Evolutionary conservation across 179 eudicot species (phyloP).

Genomic region (Amaranthus tricolor): DNA sequence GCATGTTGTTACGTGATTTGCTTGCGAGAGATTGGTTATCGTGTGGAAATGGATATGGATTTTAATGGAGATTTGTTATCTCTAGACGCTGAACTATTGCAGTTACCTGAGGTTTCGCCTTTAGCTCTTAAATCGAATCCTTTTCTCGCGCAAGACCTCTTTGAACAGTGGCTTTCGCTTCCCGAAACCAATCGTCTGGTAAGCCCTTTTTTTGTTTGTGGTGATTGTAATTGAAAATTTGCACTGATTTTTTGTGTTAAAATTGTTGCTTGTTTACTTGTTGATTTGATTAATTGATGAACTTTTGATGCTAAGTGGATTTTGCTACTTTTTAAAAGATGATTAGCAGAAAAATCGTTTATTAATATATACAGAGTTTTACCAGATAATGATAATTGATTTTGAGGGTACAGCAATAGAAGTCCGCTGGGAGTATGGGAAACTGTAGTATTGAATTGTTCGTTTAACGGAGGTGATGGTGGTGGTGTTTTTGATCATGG

Average conservation of each 20-base stretch:
- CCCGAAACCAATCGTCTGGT: conserved; percentile 66
- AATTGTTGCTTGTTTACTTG: conserved; percentile 1
- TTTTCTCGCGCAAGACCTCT: conserved; percentile 65
- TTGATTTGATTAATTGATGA: background rate
- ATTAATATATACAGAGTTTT: background rate
- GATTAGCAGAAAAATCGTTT: background rate
- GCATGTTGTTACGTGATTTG: conserved; percentile 27
- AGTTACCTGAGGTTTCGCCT: conserved; percentile 77
- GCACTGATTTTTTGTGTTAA: background rate
- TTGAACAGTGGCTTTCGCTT: conserved; percentile 88
- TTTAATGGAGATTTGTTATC: conserved; percentile 62
- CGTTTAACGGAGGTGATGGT: background rate
- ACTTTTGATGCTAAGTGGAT: background rate
- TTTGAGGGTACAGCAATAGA: background rate
- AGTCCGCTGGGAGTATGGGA: background rate
- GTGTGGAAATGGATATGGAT: conserved; percentile 62
- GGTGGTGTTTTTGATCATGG: background rate
- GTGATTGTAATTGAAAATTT: background rate
- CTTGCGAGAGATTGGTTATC: conserved; percentile 15
- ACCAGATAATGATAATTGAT: background rate
- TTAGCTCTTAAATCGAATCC: conserved; percentile 70
- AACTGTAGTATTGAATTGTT: background rate
- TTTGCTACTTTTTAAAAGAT: background rate
- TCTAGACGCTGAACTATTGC: conserved; percentile 74
- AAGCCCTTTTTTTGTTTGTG: background rate